Base-by-base conservation (phyloP, 2,329 filamentous ascomycete species). In the Ceratocystis destructans region DNA sequence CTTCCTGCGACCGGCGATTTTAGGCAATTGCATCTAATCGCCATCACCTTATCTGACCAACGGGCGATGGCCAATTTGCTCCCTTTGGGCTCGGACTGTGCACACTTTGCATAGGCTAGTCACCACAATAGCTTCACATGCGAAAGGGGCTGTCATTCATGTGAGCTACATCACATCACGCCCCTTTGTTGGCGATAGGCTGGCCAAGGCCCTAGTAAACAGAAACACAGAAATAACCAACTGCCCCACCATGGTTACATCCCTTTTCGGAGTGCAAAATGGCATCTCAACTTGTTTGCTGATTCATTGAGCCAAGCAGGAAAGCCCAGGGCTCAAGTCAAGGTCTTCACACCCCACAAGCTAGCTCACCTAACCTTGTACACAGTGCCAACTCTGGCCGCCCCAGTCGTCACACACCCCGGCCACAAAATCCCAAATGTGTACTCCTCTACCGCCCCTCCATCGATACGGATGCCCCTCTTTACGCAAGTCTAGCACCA, bases 381-480 rank as follows among this genome's bases (percentile, higher is more conserved):
- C 55, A 59, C 55, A 59, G 55, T 59, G 55, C 22, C 55, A 59
- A 59, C 33, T 59, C 8, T 17, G 55, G 17, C 55, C 5, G 55
- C 31, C 55, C 8, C 22, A 33, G 28, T 31, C 20, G 25, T 33
- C 31, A 20, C 17, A 33, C 31, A 59, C 17, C 55, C 55, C 12
- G 12, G 55, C 22, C 55, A 37, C 28, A 37, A 57, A 59, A 59
- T 59, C 55, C 55, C 28, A 59, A 22, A 59, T 37, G 28, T 6
- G 28, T 59, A 59, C 55, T 22, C 6, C 10, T 25, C 50, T 59
- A 20, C 55, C 53, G 55, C 55, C 55, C 55, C 55, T 59, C 55
- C 55, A 59, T 53, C 55, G 22, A 59, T 37, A 59, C 31, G 55
- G 22, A n/a, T 59, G 55, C 55, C 55, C 55, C 55, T 59, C 55